Conservation (phyloP, 768 basidiomycete genomes). For the Leccinellum albellum region DNA sequence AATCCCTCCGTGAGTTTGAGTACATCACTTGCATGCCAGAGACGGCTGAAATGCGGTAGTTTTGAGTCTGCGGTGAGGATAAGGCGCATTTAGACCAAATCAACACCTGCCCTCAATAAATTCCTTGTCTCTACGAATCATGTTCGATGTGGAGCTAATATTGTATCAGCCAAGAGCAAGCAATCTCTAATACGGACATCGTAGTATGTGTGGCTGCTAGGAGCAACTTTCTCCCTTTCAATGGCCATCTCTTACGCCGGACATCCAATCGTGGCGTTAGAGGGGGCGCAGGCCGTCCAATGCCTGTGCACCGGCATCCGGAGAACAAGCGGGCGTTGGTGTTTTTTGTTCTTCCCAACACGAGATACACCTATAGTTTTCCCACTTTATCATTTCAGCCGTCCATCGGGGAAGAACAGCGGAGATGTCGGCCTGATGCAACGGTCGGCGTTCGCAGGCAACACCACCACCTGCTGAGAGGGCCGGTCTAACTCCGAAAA, state of each 20-base stretch:
- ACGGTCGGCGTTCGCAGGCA: background rate
- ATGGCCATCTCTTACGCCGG: background rate
- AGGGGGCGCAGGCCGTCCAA: conserved; percentile 6
- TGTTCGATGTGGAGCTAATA: too few species aligned
- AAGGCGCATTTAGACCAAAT: background rate
- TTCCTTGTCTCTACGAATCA: background rate
- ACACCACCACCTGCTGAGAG: background rate
- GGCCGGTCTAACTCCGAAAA: conserved; percentile 22
- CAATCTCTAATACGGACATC: background rate
- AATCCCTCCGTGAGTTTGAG: background rate
- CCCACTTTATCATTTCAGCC: background rate
- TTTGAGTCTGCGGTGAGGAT: background rate
- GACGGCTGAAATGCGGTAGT: background rate
- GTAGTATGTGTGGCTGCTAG: background rate
- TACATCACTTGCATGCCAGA: background rate
- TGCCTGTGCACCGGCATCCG: background rate
- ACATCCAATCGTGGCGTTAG: conserved; percentile 13
- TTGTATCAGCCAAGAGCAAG: background rate
- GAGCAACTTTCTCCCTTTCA: background rate
- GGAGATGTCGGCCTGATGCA: background rate
- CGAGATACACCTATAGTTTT: background rate
- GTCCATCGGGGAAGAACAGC: background rate
- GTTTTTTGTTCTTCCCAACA: background rate
- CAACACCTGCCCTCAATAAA: background rate
- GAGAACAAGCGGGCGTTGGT: background rate